Evolutionary conservation across 129 eudicot species (phyloP), one percentile per base, ranked within the genome.

Genomic region (Artemisia argyi): DNA sequence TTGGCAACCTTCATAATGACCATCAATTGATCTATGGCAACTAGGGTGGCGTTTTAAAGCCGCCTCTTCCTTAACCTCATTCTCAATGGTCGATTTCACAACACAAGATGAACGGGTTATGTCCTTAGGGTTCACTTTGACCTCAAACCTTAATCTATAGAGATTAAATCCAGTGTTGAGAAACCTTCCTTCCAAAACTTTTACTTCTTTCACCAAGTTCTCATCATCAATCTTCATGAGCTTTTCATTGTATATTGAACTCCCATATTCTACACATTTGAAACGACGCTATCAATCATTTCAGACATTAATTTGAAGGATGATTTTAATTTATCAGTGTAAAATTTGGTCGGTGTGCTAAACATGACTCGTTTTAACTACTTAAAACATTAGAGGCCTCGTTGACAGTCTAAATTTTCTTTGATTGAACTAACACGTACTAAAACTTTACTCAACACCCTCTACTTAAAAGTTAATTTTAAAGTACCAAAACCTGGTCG

Each of bases 181-280:
- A 61, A 49, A 63, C 14, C 71, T 70, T 51, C 78, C 63, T 52
- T 60, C 69, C 10, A 59, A 42, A 8, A 47, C 12, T 24, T 72
- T 59, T 1, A 55, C 66, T 60, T 72, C 76, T 11, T 71, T 56
- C 48, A 35, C 56, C 14, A 8, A 56, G 10, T 11, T 60, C n/a
- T n/a, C 65, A 20, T 60, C 7, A 5, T 60, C 65, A 2, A 53
- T 16, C 46, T 3, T n/a, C 3, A 50, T 44, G 8, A 26, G 57
- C 63, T 35, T 57, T 39, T 71, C 66, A 11, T 39, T 56, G 55
- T 71, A 57, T 11, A 1, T 35, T 42, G 75, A 16, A 71, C n/a
- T 30, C 20, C 56, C 65, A 32, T 15, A 39, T 2, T 5, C 50
- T 63, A 8, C 22, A 32, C 68, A 63, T 30, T 13, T 61, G 28